These are phyloP conservation scores for Trypethelium eluteriae DNA, from an alignment of 495 filamentous ascomycete genomes.

Conservation along the genomic window DNA sequence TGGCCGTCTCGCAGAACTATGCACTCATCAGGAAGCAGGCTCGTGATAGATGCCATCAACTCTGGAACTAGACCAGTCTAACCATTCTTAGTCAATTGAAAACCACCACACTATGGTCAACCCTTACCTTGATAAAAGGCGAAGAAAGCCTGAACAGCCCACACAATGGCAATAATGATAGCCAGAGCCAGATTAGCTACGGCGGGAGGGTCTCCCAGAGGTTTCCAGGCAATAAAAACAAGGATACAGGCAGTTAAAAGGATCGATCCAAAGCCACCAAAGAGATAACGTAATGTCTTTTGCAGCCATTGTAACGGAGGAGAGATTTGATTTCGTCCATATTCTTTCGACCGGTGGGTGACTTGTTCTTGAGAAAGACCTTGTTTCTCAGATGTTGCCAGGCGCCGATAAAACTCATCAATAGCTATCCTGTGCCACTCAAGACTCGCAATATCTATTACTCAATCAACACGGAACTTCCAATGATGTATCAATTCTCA, in stretches of 20 bases:
- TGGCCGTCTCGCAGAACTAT: slow-evolving; percentile 66
- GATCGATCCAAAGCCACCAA: slow-evolving; percentile 37
- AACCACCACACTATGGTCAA: background rate
- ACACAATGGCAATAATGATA: slow-evolving; percentile 35
- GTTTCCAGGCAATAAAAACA: slow-evolving; percentile 37
- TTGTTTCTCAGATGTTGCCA: slow-evolving; percentile 14
- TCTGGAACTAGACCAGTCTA: slow-evolving; percentile 34
- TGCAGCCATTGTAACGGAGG: slow-evolving; percentile 27
- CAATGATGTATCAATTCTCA: background rate
- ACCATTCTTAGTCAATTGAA: background rate
- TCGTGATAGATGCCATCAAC: slow-evolving; percentile 34
- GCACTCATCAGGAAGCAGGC: slow-evolving; percentile 31
- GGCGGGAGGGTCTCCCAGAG: slow-evolving; percentile 33
- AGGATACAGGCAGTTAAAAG: slow-evolving; percentile 35
- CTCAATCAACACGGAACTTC: background rate
- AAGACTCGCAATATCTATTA: slow-evolving; percentile 38
- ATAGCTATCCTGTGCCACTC: slow-evolving; percentile 28
- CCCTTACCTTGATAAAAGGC: slow-evolving; percentile 30
- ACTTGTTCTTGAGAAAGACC: slow-evolving; percentile 31
- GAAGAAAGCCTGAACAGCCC: slow-evolving; percentile 34
- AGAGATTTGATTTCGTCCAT: slow-evolving; percentile 30
- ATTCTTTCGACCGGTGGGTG: slow-evolving; percentile 16
- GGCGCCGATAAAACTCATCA: slow-evolving; percentile 26
- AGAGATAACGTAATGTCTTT: slow-evolving; percentile 33
- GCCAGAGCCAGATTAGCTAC: slow-evolving; percentile 34